Conservation (phyloP, 129 eudicot genomes). For the Pseudognaphalium luteoalbum region DNA sequence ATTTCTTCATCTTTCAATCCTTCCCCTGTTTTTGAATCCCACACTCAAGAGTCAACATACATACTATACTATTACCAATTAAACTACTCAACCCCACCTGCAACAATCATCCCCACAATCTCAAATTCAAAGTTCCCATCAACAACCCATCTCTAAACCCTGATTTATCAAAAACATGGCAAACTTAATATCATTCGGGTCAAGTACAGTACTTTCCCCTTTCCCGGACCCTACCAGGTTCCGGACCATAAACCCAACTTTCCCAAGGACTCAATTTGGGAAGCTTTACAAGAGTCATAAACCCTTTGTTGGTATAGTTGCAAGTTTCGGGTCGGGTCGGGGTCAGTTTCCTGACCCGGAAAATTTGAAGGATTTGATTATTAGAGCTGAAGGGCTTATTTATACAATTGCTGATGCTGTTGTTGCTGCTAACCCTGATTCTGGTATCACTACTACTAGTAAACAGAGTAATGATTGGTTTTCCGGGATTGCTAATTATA, state of each 20-base stretch:
- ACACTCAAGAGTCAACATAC: neutral
- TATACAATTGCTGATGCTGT: slow-evolving; percentile 87
- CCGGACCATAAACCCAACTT: slow-evolving; percentile 43
- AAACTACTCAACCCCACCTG: slow-evolving; percentile 7
- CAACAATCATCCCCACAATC: neutral
- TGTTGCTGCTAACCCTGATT: slow-evolving; percentile 49
- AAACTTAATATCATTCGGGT: slow-evolving; percentile 43
- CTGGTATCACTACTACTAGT: slow-evolving; percentile 31
- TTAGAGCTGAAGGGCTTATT: slow-evolving; percentile 67
- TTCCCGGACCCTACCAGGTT: slow-evolving; percentile 44
- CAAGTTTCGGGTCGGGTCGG: slow-evolving; percentile 64
- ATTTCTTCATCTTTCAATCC: slow-evolving; percentile 12
- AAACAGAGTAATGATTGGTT: slow-evolving; percentile 84
- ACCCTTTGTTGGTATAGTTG: slow-evolving; percentile 46
- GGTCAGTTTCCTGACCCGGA: slow-evolving; percentile 75
- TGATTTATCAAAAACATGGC: slow-evolving; percentile 39
- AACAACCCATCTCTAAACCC: slow-evolving; percentile 20
- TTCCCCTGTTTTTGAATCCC: slow-evolving; percentile 12
- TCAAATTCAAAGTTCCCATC: slow-evolving; percentile 26
- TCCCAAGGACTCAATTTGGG: slow-evolving; percentile 41
- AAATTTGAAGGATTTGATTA: slow-evolving; percentile 48
- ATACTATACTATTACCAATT: neutral
- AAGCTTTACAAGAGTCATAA: slow-evolving; percentile 22
- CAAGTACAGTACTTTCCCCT: slow-evolving; percentile 50
- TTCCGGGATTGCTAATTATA: slow-evolving; percentile 72